These are phyloP conservation scores for Sporisorium reilianum DNA, from an alignment of 1,284 basidiomycete genomes.

Conservation along the genomic window DNA sequence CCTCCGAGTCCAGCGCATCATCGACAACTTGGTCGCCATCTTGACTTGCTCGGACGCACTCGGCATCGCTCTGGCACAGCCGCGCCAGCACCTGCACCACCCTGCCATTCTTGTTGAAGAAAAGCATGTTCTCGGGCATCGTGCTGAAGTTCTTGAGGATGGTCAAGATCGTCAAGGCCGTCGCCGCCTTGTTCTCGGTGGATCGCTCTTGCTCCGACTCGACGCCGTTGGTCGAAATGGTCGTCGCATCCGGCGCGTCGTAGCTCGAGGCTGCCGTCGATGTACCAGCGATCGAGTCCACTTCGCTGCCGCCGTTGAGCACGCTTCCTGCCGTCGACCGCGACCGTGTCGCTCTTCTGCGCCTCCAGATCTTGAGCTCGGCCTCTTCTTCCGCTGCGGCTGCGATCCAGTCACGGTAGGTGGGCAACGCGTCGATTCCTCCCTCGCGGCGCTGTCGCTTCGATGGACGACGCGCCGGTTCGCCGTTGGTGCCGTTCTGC, in stretches of 20 bases:
- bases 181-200: slow-evolving; percentile 72
- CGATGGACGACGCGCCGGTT: slow-evolving; percentile 2
- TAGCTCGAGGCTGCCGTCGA: slow-evolving; percentile 12
- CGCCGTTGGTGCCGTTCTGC: neutral
- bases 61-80: slow-evolving; percentile 66
- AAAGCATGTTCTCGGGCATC: slow-evolving; percentile 78
- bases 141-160: slow-evolving; percentile 88
- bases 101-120: slow-evolving; percentile 77
- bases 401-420: slow-evolving; percentile 61
- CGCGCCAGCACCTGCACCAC: slow-evolving; percentile 75
- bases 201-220: slow-evolving; percentile 46
- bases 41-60: slow-evolving; percentile 24
- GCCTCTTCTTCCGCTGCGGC: slow-evolving; percentile 62
- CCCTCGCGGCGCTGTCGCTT: slow-evolving; percentile 51
- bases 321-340: slow-evolving; percentile 34
- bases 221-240: slow-evolving; percentile 38
- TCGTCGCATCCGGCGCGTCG: slow-evolving; percentile 16
- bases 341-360: slow-evolving; percentile 32
- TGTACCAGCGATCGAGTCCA: slow-evolving; percentile 14
- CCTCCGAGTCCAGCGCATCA: neutral
- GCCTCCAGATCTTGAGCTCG: slow-evolving; percentile 53
- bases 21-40: slow-evolving; percentile 15
- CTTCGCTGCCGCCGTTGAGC: slow-evolving; percentile 17
- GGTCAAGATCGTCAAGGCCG: slow-evolving; percentile 80
- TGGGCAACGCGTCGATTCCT: slow-evolving; percentile 26